phyloP scores from a whole-genome alignment of 2,329 filamentous ascomycete species.

The Fusarium cyanostomum region DNA sequence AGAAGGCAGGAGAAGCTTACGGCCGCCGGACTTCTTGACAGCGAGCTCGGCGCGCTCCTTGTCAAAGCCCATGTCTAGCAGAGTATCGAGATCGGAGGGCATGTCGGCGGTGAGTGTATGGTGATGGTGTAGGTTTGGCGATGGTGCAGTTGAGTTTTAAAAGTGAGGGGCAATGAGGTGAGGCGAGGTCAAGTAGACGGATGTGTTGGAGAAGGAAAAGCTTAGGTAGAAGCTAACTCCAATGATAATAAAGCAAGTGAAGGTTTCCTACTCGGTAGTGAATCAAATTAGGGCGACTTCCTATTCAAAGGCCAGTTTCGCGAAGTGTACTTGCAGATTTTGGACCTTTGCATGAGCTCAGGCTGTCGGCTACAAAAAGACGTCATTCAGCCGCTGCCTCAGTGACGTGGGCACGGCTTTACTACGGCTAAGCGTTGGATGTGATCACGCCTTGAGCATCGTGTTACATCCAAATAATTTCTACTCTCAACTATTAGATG shows the following conservation, averaged over 20 bases:
- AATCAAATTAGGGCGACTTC: background rate
- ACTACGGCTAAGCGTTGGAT: conserved; percentile 36
- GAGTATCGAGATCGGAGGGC: conserved; percentile 66
- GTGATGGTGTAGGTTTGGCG: conserved; percentile 24
- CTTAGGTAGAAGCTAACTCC: background rate
- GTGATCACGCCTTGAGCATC: background rate
- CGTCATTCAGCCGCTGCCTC: conserved; percentile 44
- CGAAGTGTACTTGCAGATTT: background rate
- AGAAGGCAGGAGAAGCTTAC: conserved; percentile 59
- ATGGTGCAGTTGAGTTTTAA: conserved; percentile 31
- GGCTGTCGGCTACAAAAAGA: conserved; percentile 27
- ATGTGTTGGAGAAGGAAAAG: background rate
- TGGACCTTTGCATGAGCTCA: conserved; percentile 11
- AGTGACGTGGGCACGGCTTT: conserved; percentile 33
- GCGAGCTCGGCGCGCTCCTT: conserved; percentile 83
- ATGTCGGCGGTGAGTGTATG: conserved; percentile 56
- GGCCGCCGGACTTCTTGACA: conserved; percentile 81
- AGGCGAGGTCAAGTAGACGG: conserved; percentile 4
- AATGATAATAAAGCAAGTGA: background rate
- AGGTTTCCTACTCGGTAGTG: background rate
- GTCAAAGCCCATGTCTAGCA: conserved; percentile 84
- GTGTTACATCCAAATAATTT: no score
- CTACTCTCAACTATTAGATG: no score
- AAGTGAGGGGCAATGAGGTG: conserved; percentile 23
- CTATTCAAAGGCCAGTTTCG: background rate